Percentiles rank a stretch among this genome's conserved stretches.
These are phyloP conservation scores for Serpula lacrymans DNA, from an alignment of 768 basidiomycete genomes.

Conservation along the genomic window DNA sequence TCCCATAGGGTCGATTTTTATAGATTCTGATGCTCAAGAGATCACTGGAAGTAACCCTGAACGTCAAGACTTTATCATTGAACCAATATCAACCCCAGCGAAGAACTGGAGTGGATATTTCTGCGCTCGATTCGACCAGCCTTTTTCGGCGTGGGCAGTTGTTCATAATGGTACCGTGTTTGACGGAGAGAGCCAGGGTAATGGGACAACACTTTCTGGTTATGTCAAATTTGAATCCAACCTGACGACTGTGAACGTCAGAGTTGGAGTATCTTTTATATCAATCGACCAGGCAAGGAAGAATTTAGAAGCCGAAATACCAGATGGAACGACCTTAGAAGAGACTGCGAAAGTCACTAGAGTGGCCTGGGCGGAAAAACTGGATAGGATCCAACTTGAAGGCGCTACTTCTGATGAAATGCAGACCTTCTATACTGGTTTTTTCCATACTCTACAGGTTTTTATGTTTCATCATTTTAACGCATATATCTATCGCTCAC, in stretches of 20 bases:
- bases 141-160: constrained; percentile 46
- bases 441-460: constrained; percentile 63
- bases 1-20: constrained; percentile 48
- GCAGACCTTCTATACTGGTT: constrained; percentile 55
- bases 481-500: neutral
- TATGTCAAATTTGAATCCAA: constrained; percentile 42
- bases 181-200: constrained; percentile 24
- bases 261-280: constrained; percentile 73
- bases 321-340: constrained; percentile 45
- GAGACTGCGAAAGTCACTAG: constrained; percentile 47
- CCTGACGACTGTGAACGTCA: constrained; percentile 42
- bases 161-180: constrained; percentile 41
- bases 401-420: constrained; percentile 47
- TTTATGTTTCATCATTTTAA: constrained; percentile 1
- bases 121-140: constrained; percentile 53
- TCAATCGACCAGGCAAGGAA: constrained; percentile 60
- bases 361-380: constrained; percentile 54
- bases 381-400: constrained; percentile 47
- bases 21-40: constrained; percentile 42
- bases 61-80: constrained; percentile 68
- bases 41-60: constrained; percentile 66
- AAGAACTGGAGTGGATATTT: constrained; percentile 44
- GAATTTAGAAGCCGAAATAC: constrained; percentile 49
- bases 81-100: constrained; percentile 45
- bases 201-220: constrained; percentile 48